These are phyloP conservation scores for Tetrahymena malaccensis DNA, from an alignment of 73 alveolate genomes.

Conservation along the genomic window DNA sequence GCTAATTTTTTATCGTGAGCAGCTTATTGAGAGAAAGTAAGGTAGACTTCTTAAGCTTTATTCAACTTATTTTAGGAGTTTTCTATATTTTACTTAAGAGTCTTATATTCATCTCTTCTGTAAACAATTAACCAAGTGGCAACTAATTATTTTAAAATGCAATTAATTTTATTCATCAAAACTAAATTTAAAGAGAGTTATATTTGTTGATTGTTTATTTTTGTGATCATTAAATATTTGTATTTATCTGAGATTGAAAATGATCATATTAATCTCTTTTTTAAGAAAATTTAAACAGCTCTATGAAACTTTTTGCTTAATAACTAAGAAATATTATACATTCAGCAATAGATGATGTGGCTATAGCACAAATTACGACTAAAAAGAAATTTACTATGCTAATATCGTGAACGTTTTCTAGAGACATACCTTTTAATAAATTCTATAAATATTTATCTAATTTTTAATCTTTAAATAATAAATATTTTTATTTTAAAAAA, in stretches of 20 bases:
- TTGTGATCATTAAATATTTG: too few relatives aligned
- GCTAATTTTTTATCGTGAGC: conserved; percentile 42
- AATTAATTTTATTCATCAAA: not conserved
- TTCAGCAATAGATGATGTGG: not conserved
- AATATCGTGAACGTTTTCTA: not conserved
- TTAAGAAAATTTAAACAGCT: not conserved
- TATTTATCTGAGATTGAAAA: too few relatives aligned
- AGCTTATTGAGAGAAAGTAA: conserved; percentile 39
- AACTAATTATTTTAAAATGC: not conserved
- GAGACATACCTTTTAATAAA: not conserved
- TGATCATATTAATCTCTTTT: not conserved
- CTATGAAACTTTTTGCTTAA: not conserved
- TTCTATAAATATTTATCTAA: not conserved
- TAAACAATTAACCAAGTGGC: conserved; percentile 61
- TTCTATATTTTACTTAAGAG: conserved; percentile 44
- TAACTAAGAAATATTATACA: not conserved
- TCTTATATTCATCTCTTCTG: conserved; percentile 54
- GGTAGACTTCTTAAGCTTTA: conserved; percentile 55
- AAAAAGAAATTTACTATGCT: not conserved
- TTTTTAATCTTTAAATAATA: not conserved
- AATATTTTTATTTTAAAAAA: not conserved
- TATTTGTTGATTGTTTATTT: too few relatives aligned
- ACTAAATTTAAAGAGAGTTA: too few relatives aligned
- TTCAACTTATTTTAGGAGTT: conserved; percentile 43
- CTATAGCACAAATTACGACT: not conserved